phyloP scores from a whole-genome alignment of 116 monocot genomes.

The Zostera marina region DNA sequence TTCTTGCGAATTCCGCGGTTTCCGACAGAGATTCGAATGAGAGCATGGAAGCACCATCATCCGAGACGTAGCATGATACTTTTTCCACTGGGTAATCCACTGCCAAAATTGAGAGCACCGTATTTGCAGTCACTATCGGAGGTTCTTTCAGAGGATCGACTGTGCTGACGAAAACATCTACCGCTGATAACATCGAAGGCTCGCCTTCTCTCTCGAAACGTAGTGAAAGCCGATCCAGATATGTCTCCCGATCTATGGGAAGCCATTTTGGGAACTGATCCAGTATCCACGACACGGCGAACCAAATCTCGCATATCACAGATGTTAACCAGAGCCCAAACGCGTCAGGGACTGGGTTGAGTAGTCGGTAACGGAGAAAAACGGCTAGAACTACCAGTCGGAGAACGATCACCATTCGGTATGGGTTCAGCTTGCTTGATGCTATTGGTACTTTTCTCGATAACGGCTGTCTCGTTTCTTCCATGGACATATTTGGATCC shows the following conservation, averaged over 20 bases:
- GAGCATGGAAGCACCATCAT: slow-evolving; percentile 23
- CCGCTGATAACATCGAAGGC: slow-evolving; percentile 14
- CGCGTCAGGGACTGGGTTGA: slow-evolving; percentile 76
- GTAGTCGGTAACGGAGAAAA: slow-evolving; percentile 76
- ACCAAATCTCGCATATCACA: slow-evolving; percentile 91
- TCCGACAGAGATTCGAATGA: slow-evolving; percentile 18
- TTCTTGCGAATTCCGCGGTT: slow-evolving; percentile 18
- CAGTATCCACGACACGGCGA: slow-evolving; percentile 92
- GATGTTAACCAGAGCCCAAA: slow-evolving; percentile 86
- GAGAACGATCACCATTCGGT: slow-evolving; percentile 79
- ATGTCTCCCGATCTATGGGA: slow-evolving; percentile 92
- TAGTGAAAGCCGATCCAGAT: slow-evolving; percentile 86
- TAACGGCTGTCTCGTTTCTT: slow-evolving; percentile 87
- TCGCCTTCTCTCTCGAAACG: slow-evolving; percentile 27
- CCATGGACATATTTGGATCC: slow-evolving; percentile 62
- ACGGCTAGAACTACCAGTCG: slow-evolving; percentile 79
- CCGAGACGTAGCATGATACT: slow-evolving; percentile 22
- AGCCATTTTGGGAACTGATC: slow-evolving; percentile 99
- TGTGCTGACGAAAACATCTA: slow-evolving; percentile 22
- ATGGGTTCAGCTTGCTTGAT: slow-evolving; percentile 94
- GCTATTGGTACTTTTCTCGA: slow-evolving; percentile 88
- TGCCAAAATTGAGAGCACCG: slow-evolving; percentile 19
- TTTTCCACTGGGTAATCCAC: slow-evolving; percentile 23
- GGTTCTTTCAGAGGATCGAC: slow-evolving; percentile 23
- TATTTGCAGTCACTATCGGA: slow-evolving; percentile 21